Evolutionary conservation across 331 rosid genomes (phyloP).

Genomic region (Arachis monticola): DNA sequence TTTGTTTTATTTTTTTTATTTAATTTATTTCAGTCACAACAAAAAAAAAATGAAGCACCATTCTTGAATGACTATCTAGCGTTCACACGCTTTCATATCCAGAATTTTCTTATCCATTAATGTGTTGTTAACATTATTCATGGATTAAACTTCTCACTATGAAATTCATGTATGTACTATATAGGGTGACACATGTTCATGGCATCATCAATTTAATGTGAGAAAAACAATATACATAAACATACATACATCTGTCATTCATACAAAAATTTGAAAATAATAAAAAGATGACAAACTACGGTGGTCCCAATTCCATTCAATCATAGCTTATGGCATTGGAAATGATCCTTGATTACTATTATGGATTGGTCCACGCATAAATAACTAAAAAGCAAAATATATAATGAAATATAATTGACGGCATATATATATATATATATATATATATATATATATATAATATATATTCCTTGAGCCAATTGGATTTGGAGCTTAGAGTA

Average conservation of each 20-base stretch:
- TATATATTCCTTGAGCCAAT: background rate
- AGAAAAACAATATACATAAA: background rate
- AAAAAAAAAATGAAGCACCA: too few species aligned
- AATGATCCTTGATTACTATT: conserved; percentile 14
- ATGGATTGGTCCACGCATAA: conserved; percentile 21
- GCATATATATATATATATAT: too few species aligned
- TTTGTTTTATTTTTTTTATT: too few species aligned
- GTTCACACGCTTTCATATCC: conserved; percentile 3
- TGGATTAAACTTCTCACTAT: background rate
- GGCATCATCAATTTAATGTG: background rate
- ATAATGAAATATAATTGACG: background rate
- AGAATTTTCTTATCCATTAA: background rate
- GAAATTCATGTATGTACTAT: background rate
- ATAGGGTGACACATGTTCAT: conserved; percentile 1
- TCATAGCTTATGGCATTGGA: background rate
- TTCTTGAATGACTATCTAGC: background rate
- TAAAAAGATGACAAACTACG: conserved; percentile 15
- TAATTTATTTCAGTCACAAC: too few species aligned
- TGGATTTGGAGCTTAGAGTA: background rate
- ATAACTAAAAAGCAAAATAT: background rate
- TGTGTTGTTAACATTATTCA: background rate
- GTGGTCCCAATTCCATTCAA: conserved; percentile 21
- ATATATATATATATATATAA: background rate
- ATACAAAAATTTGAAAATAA: conserved; percentile 19
- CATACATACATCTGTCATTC: background rate